Base-by-base conservation (phyloP, 768 basidiomycete species). In the Xerocomellus intermedius region DNA sequence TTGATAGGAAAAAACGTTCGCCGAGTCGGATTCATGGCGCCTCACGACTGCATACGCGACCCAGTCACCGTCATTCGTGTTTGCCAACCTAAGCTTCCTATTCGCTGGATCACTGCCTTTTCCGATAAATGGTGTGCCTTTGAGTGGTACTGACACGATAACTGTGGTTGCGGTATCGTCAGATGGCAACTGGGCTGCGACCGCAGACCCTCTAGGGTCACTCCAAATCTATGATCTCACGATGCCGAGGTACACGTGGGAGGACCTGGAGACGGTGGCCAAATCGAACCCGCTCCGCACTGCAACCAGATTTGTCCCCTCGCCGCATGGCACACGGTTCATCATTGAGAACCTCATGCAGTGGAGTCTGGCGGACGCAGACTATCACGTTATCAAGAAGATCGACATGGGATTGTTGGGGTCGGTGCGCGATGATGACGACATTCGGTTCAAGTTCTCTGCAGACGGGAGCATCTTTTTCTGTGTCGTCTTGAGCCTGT, bases 141-240 rank as follows among this genome's bases (percentile, higher is more conserved):
- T 50, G 7, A 8, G 26, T 17, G 0, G 12, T 10, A 1, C 8
- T 3, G 33, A 9, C 17, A 10, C 12, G 0, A 7, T 36, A 6
- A 54, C 38, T 16, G 43, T 10, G 3, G 24, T 65, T 33, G 52
- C 64, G 1, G 32, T 69, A 24, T 69, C 68, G 5, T 42, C 49
- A 0, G 61, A 71, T 42, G 67, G 69, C 0, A 47, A 19, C 19
- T 54, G 55, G 56, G 46, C 64, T 19, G 68, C 59, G 30, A 52
- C 55, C 2, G 48, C 49, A 2, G 26, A 43, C 19, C 0, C 21
- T 22, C 36, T 10, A 17, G 62, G 61, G 0, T 50, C 44, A 24
- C 44, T 64, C n/a, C 4, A 42, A n/a, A 57, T 60, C 17, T 12
- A 32, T 2, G 62, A 63, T 36, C 52, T 60, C 17, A 39, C 42